Evolutionary conservation across 495 filamentous ascomycete species (phyloP), one percentile per base, ranked within the genome.

Genomic region (Stereocaulon alpinum): DNA sequence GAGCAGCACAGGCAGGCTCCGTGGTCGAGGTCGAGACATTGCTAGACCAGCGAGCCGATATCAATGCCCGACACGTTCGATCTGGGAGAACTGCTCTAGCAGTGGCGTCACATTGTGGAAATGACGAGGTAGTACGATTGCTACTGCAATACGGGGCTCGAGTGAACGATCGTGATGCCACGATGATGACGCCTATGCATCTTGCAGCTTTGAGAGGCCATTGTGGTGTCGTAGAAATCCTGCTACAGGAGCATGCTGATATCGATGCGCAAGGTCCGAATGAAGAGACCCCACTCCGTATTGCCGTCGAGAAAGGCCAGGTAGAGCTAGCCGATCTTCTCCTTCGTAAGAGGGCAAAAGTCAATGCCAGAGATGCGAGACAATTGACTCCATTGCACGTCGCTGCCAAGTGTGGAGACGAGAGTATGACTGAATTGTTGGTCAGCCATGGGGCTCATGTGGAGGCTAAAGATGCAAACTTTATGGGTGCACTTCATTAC

Each of bases 91-190:
- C 70, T 40, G 72, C 76, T 7, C 70, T 78, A 11, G 66, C 72
- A 4, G 75, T 79, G 41, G 76, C 76, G 48, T 62, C 73, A n/a
- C 75, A 78, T 55, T 76, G 74, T 64, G 76, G 74, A 17, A 74
- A 74, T 51, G 70, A 71, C 14, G 70, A 69, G 30, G 66, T 78
- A 20, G 74, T 77, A 6, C 70, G 65, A 17, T 49, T 76, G 11
- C 60, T 79, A 17, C 68, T 79, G 17, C 66, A 68, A 22, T 66
- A 66, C 29, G 67, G 69, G 44, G 76, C 74, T n/a, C 61, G 66
- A 47, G 52, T 74, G 2, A 66, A 74, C 47, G 62, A 67, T 0
- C 53, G 59, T 4, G 76, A 77, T 61, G 62, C 57, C n/a, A 66
- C 61, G 9, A 68, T 69, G 6, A 72, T 67, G 45, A 76, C 73